Conservation (phyloP, 257 asterid species). For the Mentha longifolia region DNA sequence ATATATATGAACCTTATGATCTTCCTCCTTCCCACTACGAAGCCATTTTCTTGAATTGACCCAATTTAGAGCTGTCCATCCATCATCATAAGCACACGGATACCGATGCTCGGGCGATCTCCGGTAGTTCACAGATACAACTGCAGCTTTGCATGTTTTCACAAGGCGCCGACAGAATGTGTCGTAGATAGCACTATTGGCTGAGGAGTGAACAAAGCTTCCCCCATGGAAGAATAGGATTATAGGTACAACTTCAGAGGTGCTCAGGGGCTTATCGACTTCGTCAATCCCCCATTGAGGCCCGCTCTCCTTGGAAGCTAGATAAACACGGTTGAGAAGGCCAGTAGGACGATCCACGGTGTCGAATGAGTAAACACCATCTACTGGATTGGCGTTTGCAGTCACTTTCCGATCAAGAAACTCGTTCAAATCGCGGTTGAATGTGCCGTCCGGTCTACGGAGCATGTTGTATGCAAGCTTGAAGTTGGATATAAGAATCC, state of each 20-base stretch:
- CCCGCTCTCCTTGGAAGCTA: constrained; percentile 46
- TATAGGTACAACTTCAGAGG: constrained; percentile 64
- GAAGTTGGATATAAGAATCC: constrained; percentile 86
- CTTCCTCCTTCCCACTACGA: constrained; percentile 45
- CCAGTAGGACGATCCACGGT: constrained; percentile 67
- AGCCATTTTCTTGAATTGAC: constrained; percentile 56
- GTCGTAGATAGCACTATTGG: constrained; percentile 79
- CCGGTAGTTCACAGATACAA: constrained; percentile 76
- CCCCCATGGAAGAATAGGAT: constrained; percentile 84
- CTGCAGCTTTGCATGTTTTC: constrained; percentile 58
- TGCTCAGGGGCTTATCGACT: constrained; percentile 65
- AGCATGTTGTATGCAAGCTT: constrained; percentile 77
- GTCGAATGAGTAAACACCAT: constrained; percentile 72
- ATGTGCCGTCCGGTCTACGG: constrained; percentile 77
- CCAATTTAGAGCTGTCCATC: constrained; percentile 84
- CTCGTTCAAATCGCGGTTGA: constrained; percentile 73
- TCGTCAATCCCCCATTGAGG: constrained; percentile 53
- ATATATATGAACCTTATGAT: constrained; percentile 47
- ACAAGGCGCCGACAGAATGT: constrained; percentile 79
- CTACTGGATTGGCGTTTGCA: constrained; percentile 63
- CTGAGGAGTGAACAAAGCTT: constrained; percentile 83
- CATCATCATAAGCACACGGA: constrained; percentile 84
- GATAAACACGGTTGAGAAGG: constrained; percentile 64
- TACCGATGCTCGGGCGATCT: constrained; percentile 77
- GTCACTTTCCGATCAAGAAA: constrained; percentile 76